A percentile compares a stretch with the other conserved stretches of the same genome.
Conservation (phyloP, 495 filamentous ascomycete species). For the Penicillium goetzii region DNA sequence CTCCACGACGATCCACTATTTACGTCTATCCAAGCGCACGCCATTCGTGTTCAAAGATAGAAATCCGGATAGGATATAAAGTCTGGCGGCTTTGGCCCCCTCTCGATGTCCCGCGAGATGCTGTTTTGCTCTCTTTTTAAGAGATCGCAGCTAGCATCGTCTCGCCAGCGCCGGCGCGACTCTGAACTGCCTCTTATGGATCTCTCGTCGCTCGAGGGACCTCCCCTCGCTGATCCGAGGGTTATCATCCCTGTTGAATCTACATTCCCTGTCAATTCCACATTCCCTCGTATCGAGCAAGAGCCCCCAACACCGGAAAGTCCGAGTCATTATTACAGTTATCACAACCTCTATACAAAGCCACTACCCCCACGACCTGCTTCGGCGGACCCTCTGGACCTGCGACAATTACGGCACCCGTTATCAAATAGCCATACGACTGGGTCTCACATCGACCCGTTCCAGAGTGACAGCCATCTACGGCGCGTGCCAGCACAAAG, state of each 20-base stretch:
- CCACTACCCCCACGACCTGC: conserved; percentile 25
- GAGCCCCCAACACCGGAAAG: conserved; percentile 14
- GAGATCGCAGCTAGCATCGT: conserved; percentile 12
- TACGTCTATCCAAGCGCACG: conserved; percentile 13
- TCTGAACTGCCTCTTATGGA: conserved; percentile 29
- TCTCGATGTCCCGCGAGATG: background rate
- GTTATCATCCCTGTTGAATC: conserved; percentile 10
- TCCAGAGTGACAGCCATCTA: conserved; percentile 8
- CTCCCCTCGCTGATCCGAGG: conserved; percentile 33
- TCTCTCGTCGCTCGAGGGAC: conserved; percentile 47
- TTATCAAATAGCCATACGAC: background rate
- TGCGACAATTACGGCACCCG: background rate
- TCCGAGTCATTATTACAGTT: conserved; percentile 2
- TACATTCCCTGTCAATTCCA: background rate
- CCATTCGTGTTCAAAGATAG: conserved; percentile 24
- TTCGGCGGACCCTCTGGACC: conserved; percentile 14
- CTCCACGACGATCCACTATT: conserved; percentile 19
- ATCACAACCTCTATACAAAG: conserved; percentile 20
- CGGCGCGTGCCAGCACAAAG: conserved; percentile 8
- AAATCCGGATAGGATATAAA: background rate
- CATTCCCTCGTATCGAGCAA: conserved; percentile 8
- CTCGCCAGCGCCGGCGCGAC: background rate
- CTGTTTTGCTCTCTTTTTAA: conserved; percentile 7
- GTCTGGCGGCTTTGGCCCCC: background rate
- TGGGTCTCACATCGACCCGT: background rate